A percentile compares a stretch with the other conserved stretches of the same genome.
phyloP scores from a whole-genome alignment of 176 grass and related monocot species.

The Coix lacrymajobi region DNA sequence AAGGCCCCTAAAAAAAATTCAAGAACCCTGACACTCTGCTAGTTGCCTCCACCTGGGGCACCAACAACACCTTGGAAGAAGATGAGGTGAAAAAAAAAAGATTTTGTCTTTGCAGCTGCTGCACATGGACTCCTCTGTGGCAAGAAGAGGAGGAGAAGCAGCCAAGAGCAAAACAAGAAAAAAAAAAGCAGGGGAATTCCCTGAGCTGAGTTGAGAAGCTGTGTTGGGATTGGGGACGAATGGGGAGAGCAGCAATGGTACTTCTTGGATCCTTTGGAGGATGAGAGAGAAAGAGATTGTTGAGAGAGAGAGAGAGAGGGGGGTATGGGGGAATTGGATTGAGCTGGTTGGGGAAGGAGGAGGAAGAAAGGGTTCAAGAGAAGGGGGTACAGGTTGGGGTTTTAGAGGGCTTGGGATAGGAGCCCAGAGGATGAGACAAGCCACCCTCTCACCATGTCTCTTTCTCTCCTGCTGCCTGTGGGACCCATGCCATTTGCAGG shows the following conservation, averaged over 20 bases:
- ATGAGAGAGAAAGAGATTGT: neutral
- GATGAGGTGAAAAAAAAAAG: neutral
- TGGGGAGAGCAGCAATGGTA: constrained; percentile 16
- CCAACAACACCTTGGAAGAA: constrained; percentile 21
- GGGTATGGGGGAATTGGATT: neutral
- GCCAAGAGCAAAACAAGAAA: constrained; percentile 19
- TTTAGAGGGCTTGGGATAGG: constrained; percentile 38
- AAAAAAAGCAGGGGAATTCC: constrained; percentile 9
- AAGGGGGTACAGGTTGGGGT: constrained; percentile 41
- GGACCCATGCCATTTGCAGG: neutral
- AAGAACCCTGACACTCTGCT: neutral
- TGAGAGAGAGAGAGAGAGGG: neutral
- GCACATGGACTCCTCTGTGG: constrained; percentile 5
- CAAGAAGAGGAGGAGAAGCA: constrained; percentile 21
- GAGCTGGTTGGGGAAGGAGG: neutral
- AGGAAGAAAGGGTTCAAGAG: constrained; percentile 49
- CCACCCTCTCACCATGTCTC: constrained; percentile 32
- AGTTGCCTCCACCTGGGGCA: constrained; percentile 9
- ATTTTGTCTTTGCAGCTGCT: neutral
- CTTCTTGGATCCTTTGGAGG: neutral
- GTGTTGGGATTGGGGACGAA: constrained; percentile 20
- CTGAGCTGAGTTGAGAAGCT: neutral
- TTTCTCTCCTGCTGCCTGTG: constrained; percentile 31
- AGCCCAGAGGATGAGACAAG: constrained; percentile 43
- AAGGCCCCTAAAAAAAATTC: neutral